phyloP scores from a whole-genome alignment of 2,329 filamentous ascomycete species.

The Xylariales sp. region DNA sequence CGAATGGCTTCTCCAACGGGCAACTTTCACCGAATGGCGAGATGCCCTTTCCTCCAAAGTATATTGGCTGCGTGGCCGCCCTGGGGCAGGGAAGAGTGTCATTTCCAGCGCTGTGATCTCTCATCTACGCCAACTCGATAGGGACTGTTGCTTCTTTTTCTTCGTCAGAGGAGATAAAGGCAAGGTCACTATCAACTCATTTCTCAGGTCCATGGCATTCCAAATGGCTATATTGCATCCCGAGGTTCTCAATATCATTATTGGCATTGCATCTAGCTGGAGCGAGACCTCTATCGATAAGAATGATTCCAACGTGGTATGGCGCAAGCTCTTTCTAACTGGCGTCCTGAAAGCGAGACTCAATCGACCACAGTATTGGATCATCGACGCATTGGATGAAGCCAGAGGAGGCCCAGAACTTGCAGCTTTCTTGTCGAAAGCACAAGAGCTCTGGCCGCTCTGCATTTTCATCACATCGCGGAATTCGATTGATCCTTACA shows the following conservation, averaged over 20 bases:
- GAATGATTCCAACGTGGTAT: constrained; percentile 24
- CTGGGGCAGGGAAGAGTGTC: constrained; percentile 15
- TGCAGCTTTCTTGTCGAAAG: constrained; percentile 17
- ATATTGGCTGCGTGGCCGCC: constrained; percentile 23
- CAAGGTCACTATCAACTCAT: constrained; percentile 11
- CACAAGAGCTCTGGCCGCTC: constrained; percentile 20
- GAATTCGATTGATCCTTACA: constrained; percentile 12
- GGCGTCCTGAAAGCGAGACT: constrained; percentile 23
- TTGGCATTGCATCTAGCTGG: constrained; percentile 14
- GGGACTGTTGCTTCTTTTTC: constrained; percentile 14
- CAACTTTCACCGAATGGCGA: constrained; percentile 1
- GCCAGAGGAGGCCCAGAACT: constrained; percentile 19
- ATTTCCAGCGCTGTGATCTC: constrained; percentile 9
- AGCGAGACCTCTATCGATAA: constrained; percentile 26
- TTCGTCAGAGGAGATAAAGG: constrained; percentile 16
- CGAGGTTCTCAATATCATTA: constrained; percentile 17
- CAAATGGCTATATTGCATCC: constrained; percentile 28
- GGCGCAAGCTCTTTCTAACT: constrained; percentile 27
- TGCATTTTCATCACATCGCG: constrained; percentile 24
- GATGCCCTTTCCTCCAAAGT: constrained; percentile 9
- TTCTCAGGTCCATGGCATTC: constrained; percentile 24
- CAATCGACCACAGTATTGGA: constrained; percentile 24
- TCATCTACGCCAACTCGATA: constrained; percentile 9
- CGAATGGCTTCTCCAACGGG: background rate
- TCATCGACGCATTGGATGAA: constrained; percentile 32